Evolutionary conservation across 2,329 filamentous ascomycete genomes (phyloP).

Genomic region (Truncatella angustata): DNA sequence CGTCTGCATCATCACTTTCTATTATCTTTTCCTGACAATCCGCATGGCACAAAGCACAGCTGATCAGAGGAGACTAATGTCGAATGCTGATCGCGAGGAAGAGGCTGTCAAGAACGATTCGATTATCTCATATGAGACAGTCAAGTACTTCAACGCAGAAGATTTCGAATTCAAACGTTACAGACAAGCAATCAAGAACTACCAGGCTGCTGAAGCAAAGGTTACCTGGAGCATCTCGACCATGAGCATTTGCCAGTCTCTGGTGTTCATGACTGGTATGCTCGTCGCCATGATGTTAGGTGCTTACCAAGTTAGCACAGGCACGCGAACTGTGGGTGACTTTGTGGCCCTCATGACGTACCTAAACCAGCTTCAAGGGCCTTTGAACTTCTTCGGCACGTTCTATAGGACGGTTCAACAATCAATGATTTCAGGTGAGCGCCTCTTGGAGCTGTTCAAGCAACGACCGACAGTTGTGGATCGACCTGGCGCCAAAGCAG

Average conservation of each 20-base stretch:
- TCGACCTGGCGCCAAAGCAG: constrained; percentile 57
- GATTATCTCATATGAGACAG: constrained; percentile 96
- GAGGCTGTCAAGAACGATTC: constrained; percentile 99
- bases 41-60: constrained; percentile 92
- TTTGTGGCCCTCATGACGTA: constrained; percentile 76
- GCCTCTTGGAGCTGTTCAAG: constrained; percentile 93
- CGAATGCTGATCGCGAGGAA: constrained; percentile 90
- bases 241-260: constrained; percentile 78
- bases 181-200: constrained; percentile 65
- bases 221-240: constrained; percentile 74
- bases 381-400: constrained; percentile 85
- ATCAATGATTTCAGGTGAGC: constrained; percentile 95
- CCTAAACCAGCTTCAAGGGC: constrained; percentile 75
- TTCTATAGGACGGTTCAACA: constrained; percentile 97
- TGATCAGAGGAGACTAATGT: constrained; percentile 88
- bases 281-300: constrained; percentile 70
- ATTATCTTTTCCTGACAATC: constrained; percentile 94
- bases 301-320: constrained; percentile 72
- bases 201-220: constrained; percentile 72
- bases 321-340: constrained; percentile 63
- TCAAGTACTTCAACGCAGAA: constrained; percentile 88
- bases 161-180: constrained; percentile 76
- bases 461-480: constrained; percentile 92
- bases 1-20: constrained; percentile 86
- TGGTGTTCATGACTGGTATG: constrained; percentile 76